Evolutionary conservation across 148 eudicot genomes (phyloP), one percentile per base, ranked within the genome.

Genomic region (Cornus controversa): DNA sequence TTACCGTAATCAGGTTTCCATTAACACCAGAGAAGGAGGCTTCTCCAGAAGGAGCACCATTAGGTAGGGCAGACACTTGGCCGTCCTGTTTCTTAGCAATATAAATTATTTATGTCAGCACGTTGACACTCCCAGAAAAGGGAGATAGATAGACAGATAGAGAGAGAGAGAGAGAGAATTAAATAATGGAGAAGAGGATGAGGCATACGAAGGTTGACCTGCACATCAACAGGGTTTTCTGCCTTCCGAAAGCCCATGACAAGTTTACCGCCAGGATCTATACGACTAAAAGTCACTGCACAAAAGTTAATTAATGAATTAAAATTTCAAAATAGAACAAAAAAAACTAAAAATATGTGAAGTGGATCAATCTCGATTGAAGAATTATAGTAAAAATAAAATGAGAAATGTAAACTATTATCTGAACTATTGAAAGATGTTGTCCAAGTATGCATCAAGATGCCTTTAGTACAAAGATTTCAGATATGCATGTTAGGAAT

Each of bases 201-300:
- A 75, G 60, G 62, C 67, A 74, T 37, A 69, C 18, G 34, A 80
- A 58, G 77, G 72, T 75, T 80, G 68, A 96, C 99, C 99, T 91
- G 95, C 68, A 74, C 36, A 72, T 96, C 95, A 45, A 53, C 71
- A 82, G 82, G 76, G 82, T 70, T 86, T 76, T 90, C 78, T 63
- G 99, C 89, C 87, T 87, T 96, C 28, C 98, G 96, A 78, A 83
- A 90, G 40, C 98, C 99, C 40, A 96, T 96, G 73, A 96, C 93
- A 79, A 96, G 94, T 78, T 89, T 91, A 65, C 92, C 93, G 74
- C 92, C 98, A 71, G 99, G 99, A 85, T 93, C 98, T 75, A 85
- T 89, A 75, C 95, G 84, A 80, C 99, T 96, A 87, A 96, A 96
- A 50, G 83, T 93, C 81, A 96, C 99, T 94, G 74, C 26, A 62